phyloP scores from a whole-genome alignment of 768 basidiomycete genomes.

The Sarcodon aspratus region DNA sequence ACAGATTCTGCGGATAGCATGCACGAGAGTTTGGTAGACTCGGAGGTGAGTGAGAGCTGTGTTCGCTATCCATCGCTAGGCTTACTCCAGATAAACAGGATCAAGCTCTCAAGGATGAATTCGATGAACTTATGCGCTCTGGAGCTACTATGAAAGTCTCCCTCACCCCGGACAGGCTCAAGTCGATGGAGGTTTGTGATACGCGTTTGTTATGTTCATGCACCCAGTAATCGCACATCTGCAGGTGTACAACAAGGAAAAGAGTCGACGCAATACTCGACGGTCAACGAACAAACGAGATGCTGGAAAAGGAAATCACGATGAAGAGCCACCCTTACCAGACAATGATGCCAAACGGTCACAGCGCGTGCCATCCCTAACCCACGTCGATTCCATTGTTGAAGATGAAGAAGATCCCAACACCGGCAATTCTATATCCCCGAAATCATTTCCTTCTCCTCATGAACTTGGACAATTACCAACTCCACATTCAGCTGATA shows the following conservation, averaged over 20 bases:
- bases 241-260: slow-evolving; percentile 11
- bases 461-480: neutral
- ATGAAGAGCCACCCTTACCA: slow-evolving; percentile 1
- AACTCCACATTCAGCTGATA: neutral
- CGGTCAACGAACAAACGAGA: neutral
- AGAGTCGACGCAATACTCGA: slow-evolving; percentile 1
- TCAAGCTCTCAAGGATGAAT: slow-evolving; percentile 50
- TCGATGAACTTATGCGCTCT: slow-evolving; percentile 88
- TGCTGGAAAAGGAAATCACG: slow-evolving; percentile 2
- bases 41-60: slow-evolving; percentile 5
- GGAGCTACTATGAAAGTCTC: slow-evolving; percentile 92
- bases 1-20: neutral
- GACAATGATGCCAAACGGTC: slow-evolving; percentile 10
- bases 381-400: slow-evolving; percentile 49
- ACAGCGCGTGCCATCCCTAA: slow-evolving; percentile 30
- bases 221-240: neutral
- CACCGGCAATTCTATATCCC: neutral
- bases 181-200: slow-evolving; percentile 78
- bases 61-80: neutral
- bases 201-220: slow-evolving; percentile 6
- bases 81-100: slow-evolving; percentile 27
- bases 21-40: slow-evolving; percentile 5
- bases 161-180: slow-evolving; percentile 86
- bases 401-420: slow-evolving; percentile 50
- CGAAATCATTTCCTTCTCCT: neutral